Percentiles rank a stretch among this genome's conserved stretches.
Conservation (phyloP, 2,329 filamentous ascomycete species). For the Teratosphaeria gauchensis region DNA sequence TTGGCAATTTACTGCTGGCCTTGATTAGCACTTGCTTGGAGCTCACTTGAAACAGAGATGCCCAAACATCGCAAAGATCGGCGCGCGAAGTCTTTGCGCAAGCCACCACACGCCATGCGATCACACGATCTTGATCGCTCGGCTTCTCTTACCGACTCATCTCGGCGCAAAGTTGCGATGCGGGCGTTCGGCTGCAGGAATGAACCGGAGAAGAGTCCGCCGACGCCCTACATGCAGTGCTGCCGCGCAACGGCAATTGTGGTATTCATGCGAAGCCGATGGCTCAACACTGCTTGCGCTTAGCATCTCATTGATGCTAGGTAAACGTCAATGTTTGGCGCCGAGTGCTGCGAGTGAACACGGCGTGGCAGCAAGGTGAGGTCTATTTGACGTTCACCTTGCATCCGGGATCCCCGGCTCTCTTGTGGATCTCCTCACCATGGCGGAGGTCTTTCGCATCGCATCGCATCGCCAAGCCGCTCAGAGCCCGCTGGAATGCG, state of each 20-base stretch:
- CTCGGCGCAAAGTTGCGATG: background rate
- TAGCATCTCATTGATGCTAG: background rate
- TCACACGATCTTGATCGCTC: background rate
- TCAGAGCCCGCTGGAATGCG: too few species aligned
- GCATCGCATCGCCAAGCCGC: too few species aligned
- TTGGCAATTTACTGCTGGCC: background rate
- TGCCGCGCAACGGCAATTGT: too few species aligned
- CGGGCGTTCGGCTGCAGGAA: background rate
- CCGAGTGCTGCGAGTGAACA: background rate
- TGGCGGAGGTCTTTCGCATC: background rate
- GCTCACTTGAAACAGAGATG: background rate
- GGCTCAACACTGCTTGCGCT: too few species aligned
- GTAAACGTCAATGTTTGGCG: background rate
- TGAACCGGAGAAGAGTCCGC: background rate
- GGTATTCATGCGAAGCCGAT: too few species aligned
- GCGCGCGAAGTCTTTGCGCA: background rate
- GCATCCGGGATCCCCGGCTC: background rate
- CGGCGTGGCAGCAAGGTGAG: background rate
- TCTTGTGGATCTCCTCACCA: background rate
- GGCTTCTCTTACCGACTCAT: background rate
- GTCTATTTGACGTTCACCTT: background rate
- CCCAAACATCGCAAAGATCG: background rate
- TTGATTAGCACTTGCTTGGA: background rate
- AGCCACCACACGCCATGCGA: background rate
- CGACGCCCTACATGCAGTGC: too few species aligned